Evolutionary conservation across 2,329 filamentous ascomycete genomes (phyloP).

Genomic region (Aschersonia sp.): DNA sequence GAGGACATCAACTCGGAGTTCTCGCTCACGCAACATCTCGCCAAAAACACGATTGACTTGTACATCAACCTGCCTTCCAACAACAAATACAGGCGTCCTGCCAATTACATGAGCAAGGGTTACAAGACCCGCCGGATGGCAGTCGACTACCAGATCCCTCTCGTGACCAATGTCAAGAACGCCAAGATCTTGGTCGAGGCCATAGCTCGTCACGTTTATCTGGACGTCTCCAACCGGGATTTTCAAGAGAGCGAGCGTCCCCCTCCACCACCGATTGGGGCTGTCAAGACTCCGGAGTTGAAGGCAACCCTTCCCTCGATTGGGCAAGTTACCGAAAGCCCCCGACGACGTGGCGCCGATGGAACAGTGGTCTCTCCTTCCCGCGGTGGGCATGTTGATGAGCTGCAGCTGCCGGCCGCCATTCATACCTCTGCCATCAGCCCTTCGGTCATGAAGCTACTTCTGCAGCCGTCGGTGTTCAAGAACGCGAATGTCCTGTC

Average conservation of each 20-base stretch:
- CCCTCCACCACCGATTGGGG: slow-evolving; percentile 54
- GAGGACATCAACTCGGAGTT: slow-evolving; percentile 89
- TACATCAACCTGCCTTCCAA: slow-evolving; percentile 99
- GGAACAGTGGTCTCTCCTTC: slow-evolving; percentile 9
- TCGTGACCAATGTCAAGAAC: slow-evolving; percentile 98
- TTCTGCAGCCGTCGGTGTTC: slow-evolving; percentile 66
- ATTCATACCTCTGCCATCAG: slow-evolving; percentile 36
- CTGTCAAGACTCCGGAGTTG: slow-evolving; percentile 40
- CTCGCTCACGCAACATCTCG: slow-evolving; percentile 88
- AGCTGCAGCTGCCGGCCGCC: slow-evolving; percentile 30
- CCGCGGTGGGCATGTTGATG: slow-evolving; percentile 20
- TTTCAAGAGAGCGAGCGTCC: slow-evolving; percentile 82
- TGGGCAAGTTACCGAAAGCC: slow-evolving; percentile 20
- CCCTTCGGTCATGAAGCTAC: slow-evolving; percentile 53
- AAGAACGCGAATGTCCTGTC: slow-evolving; percentile 83
- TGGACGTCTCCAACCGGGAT: slow-evolving; percentile 72
- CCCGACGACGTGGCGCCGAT: slow-evolving; percentile 17
- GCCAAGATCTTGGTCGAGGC: slow-evolving; percentile 95
- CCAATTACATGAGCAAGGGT: slow-evolving; percentile 97
- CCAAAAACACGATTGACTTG: slow-evolving; percentile 94
- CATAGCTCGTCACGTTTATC: slow-evolving; percentile 73
- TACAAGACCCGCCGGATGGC: slow-evolving; percentile 96
- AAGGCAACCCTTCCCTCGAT: slow-evolving; percentile 31
- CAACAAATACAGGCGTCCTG: slow-evolving; percentile 91
- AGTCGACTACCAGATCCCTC: slow-evolving; percentile 88